Evolutionary conservation across 179 eudicot species (phyloP), one percentile per base, ranked within the genome.

Genomic region (Beta lomatogona): DNA sequence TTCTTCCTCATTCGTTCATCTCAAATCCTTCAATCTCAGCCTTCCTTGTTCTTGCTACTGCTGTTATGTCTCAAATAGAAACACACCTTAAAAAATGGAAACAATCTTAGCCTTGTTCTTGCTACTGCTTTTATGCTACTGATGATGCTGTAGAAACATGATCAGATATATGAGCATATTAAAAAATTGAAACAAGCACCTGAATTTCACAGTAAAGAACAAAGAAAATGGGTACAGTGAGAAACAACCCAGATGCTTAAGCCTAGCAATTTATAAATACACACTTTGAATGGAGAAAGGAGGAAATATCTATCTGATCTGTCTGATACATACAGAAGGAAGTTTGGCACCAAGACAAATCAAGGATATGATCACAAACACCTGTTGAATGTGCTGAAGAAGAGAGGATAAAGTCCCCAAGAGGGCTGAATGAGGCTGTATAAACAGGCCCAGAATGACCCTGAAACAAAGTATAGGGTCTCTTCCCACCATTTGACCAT

Each of bases 401-500:
- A 73, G 99, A 96, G 63, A 96, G 93, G 85, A 96, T 86, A 76
- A 88, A 94, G 88, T 96, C 98, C 70, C 96, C 99, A 77, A 91
- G 86, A 28, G 98, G 98, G 83, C 97, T 92, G 84, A 96, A 96
- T 61, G 89, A 88, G 69, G 93, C 88, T 48, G 99, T 91, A 88
- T 96, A 90, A 81, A 96, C 93, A 79, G 99, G 99, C 53, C 99
- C 99, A 19, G 98, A 90, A 85, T 96, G 98, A 80, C 99, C 99
- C 71, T 89, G 94, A 83, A 89, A 91, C 84, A 94, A 25, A 25
- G 28, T 25, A 25, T 25, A 25, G 28, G 28, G 28, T 25, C 28
- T 25, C 0, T 25, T 25, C 55, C 85, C 89, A 57, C 88, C 85
- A 81, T 85, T 85, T 87, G 90, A 25, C 28, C 28, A 25, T 25